phyloP scores from a whole-genome alignment of 202 grass and related monocot genomes.

The Musa balbisiana region DNA sequence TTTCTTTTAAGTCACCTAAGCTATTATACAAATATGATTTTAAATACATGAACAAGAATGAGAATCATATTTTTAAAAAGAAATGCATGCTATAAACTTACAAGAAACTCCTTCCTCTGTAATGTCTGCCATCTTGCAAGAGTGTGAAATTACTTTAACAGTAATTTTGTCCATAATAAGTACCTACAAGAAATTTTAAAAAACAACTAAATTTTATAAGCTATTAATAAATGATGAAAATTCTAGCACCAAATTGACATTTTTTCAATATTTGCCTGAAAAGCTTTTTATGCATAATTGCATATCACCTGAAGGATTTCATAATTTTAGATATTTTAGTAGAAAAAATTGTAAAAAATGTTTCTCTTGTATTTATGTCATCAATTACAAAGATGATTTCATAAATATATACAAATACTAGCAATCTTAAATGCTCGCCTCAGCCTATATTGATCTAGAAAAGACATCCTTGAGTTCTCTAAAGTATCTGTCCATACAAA shows the following conservation, averaged over 20 bases:
- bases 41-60: background rate
- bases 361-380: no score
- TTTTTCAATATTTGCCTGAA: background rate
- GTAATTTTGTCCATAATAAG: conserved; percentile 98
- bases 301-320: no score
- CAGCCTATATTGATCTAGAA: no score
- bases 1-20: background rate
- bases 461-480: no score
- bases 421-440: no score
- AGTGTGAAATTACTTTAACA: conserved; percentile 70
- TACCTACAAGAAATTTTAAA: conserved; percentile 38
- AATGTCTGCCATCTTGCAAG: conserved; percentile 96
- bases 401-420: no score
- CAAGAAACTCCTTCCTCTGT: conserved; percentile 77
- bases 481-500: no score
- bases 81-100: conserved; percentile 35
- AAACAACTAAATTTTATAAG: background rate
- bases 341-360: no score
- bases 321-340: no score
- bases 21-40: background rate
- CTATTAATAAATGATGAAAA: background rate
- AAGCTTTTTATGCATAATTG: background rate
- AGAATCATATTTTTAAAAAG: background rate
- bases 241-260: no score
- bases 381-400: background rate